These are phyloP conservation scores for Colletotrichum tabaci DNA, from an alignment of 2,329 filamentous ascomycete genomes.

Conservation along the genomic window DNA sequence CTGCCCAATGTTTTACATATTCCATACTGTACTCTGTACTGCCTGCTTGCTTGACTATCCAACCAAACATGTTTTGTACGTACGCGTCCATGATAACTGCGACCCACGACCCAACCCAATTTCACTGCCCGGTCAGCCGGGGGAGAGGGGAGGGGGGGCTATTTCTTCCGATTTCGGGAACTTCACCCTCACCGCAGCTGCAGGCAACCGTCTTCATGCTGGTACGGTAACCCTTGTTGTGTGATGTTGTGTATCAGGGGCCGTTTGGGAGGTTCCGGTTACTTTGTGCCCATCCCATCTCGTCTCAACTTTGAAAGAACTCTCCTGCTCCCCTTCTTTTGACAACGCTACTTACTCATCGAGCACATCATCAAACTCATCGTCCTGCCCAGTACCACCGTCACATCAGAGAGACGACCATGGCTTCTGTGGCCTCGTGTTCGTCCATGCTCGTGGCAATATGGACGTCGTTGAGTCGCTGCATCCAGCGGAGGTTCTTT, in stretches of 20 bases:
- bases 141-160: not conserved
- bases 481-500: slow-evolving; percentile 27
- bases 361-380: not conserved
- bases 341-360: slow-evolving; percentile 11
- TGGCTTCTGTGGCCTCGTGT: slow-evolving; percentile 22
- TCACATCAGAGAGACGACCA: slow-evolving; percentile 11
- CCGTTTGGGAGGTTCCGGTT: slow-evolving; percentile 1
- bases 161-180: not conserved
- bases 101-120: not conserved
- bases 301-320: slow-evolving; percentile 34
- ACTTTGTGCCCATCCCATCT: slow-evolving; percentile 14
- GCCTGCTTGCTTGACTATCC: not conserved
- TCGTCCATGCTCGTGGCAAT: slow-evolving; percentile 6
- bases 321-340: slow-evolving; percentile 26
- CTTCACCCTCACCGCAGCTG: not conserved
- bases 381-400: not conserved
- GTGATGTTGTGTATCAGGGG: slow-evolving; percentile 20
- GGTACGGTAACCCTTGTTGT: not conserved
- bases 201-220: not conserved
- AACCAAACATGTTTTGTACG: not conserved
- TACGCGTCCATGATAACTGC: too few species aligned
- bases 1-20: not conserved
- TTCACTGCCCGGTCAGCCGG: not conserved
- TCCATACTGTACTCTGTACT: not conserved
- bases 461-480: slow-evolving; percentile 29